These are phyloP conservation scores for Globomyces sp. DNA, from an alignment of 371 early-diverging fungal species.

Conservation along the genomic window DNA sequence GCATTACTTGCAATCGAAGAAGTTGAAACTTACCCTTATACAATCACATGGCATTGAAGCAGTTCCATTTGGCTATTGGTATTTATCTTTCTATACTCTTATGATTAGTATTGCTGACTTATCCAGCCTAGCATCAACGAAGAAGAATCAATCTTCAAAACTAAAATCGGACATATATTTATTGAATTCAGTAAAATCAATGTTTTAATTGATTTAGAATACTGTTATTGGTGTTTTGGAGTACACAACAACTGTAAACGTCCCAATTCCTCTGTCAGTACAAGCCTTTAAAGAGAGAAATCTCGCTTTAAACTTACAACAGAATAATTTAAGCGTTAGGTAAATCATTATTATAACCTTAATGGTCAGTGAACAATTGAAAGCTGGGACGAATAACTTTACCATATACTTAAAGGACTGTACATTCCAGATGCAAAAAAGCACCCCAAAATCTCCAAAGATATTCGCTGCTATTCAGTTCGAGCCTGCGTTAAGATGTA, in stretches of 20 bases:
- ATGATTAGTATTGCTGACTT: constrained; percentile 5
- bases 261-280: background rate
- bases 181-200: constrained; percentile 44
- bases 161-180: constrained; percentile 21
- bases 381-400: background rate
- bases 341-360: no score
- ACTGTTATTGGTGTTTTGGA: constrained; percentile 16
- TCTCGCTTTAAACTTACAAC: no score
- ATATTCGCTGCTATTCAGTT: constrained; percentile 15
- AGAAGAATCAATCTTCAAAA: background rate
- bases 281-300: no score
- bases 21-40: constrained; percentile 35
- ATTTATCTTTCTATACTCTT: background rate
- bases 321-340: no score
- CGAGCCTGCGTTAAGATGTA: constrained; percentile 25
- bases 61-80: constrained; percentile 37
- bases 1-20: constrained; percentile 46
- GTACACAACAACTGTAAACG: constrained; percentile 15
- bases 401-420: background rate
- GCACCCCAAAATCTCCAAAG: background rate
- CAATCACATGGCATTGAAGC: constrained; percentile 41
- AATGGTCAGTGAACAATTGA: background rate
- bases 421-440: background rate
- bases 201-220: constrained; percentile 43
- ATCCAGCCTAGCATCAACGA: constrained; percentile 8